Percentiles rank a stretch among this genome's conserved stretches.
Conservation (phyloP, 2,329 filamentous ascomycete species). For the Xylaria multiplex region DNA sequence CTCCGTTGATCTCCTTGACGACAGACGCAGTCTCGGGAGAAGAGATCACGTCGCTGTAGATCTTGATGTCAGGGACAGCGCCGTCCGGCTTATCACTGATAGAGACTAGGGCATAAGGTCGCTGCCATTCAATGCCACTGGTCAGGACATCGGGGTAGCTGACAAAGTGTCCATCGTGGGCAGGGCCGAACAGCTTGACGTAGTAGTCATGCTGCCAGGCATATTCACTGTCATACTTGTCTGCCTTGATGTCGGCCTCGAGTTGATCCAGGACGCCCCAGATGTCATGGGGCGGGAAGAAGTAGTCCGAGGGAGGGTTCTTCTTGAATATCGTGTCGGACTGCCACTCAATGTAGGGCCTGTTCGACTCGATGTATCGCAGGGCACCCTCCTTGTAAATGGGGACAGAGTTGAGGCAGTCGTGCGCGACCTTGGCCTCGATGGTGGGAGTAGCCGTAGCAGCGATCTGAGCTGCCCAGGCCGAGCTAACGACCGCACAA, state of each 20-base stretch:
- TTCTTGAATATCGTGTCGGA: slow-evolving; percentile 53
- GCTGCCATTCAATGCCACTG: slow-evolving; percentile 51
- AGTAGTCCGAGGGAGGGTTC: slow-evolving; percentile 52
- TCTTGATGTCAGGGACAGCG: slow-evolving; percentile 46
- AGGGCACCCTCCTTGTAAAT: slow-evolving; percentile 53
- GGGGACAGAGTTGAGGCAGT: slow-evolving; percentile 56
- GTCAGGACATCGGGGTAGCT: slow-evolving; percentile 55
- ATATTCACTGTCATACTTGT: slow-evolving; percentile 53
- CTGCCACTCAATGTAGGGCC: slow-evolving; percentile 56
- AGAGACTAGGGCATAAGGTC: slow-evolving; percentile 46
- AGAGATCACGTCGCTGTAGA: slow-evolving; percentile 50
- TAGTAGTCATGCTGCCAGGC: slow-evolving; percentile 56
- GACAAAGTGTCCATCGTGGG: slow-evolving; percentile 56
- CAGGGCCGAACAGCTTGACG: slow-evolving; percentile 51
- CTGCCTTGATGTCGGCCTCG: slow-evolving; percentile 47
- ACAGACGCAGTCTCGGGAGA: slow-evolving; percentile 46
- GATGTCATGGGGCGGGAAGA: slow-evolving; percentile 53
- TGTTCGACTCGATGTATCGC: slow-evolving; percentile 52
- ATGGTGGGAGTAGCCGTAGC: slow-evolving; percentile 49
- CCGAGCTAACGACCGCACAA: slow-evolving; percentile 47
- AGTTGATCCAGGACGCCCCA: slow-evolving; percentile 50
- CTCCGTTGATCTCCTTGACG: slow-evolving; percentile 47
- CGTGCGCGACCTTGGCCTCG: slow-evolving; percentile 52
- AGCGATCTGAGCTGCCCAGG: slow-evolving; percentile 46
- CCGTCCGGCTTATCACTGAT: slow-evolving; percentile 46